phyloP scores from a whole-genome alignment of 345 rosid genomes.

The Syzygium aqueum region DNA sequence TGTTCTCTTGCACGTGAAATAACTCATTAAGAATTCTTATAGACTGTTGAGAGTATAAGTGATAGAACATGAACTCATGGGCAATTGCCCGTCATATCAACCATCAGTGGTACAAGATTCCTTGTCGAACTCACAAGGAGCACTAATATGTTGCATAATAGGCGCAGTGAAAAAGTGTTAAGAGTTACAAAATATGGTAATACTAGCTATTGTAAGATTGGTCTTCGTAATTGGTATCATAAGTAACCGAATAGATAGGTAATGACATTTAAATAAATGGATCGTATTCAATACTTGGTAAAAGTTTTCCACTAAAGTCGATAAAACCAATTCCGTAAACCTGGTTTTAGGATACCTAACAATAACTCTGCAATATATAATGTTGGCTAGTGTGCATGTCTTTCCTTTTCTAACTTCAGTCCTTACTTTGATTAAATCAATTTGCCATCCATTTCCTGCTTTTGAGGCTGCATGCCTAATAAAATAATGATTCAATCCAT shows the following conservation, averaged over 20 bases:
- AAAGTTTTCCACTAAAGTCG: neutral
- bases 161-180: neutral
- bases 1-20: neutral
- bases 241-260: neutral
- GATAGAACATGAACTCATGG: neutral
- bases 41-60: neutral
- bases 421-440: neutral
- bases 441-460: slow-evolving; percentile 9
- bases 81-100: neutral
- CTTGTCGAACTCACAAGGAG: neutral
- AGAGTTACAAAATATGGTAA: neutral
- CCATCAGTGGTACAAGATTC: neutral
- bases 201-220: neutral
- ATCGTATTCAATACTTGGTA: neutral
- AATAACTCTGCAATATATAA: neutral
- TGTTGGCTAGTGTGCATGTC: neutral
- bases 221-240: neutral
- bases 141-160: neutral
- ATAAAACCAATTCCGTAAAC: neutral
- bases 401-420: neutral
- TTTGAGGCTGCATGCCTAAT: slow-evolving; percentile 12
- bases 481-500: slow-evolving; percentile 4
- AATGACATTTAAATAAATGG: neutral
- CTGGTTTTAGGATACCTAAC: neutral
- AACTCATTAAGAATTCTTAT: neutral